A percentile compares a stretch with the other conserved stretches of the same genome.
These are phyloP conservation scores for Choanephora cucurbitarum DNA, from an alignment of 371 early-diverging fungal species.

Conservation along the genomic window DNA sequence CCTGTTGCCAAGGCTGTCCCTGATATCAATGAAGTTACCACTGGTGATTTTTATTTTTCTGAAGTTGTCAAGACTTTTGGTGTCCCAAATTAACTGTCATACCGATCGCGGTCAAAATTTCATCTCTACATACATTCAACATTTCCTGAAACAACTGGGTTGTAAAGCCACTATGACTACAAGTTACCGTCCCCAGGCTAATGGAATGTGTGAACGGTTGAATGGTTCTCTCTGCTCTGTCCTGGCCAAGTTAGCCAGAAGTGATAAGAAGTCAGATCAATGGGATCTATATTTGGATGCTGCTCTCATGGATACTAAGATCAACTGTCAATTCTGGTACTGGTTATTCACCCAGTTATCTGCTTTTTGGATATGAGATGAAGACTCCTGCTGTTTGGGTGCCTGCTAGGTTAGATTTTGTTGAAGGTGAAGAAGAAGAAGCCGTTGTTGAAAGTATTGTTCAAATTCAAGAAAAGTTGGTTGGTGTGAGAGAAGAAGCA, in stretches of 20 bases:
- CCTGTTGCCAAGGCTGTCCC: slow-evolving; percentile 12
- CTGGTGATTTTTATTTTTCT: slow-evolving; percentile 13
- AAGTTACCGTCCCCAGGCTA: slow-evolving; percentile 24
- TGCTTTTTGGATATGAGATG: slow-evolving; percentile 26
- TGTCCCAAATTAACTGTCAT: slow-evolving; percentile 8
- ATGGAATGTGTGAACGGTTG: slow-evolving; percentile 39
- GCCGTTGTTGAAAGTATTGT: not conserved
- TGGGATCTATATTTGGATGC: not conserved
- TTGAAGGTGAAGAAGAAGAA: slow-evolving; percentile 15
- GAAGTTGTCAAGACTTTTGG: slow-evolving; percentile 11
- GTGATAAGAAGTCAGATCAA: not conserved
- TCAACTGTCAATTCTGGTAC: no score
- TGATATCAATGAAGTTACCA: slow-evolving; percentile 17
- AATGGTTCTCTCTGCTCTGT: slow-evolving; percentile 16
- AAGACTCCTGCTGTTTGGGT: slow-evolving; percentile 22
- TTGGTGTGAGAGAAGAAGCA: no score
- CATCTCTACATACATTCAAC: slow-evolving; percentile 11
- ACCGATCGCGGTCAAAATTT: slow-evolving; percentile 32
- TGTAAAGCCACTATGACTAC: no score
- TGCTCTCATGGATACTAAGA: no score
- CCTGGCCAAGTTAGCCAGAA: slow-evolving; percentile 9
- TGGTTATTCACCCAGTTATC: slow-evolving; percentile 5
- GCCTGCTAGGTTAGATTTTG: slow-evolving; percentile 15
- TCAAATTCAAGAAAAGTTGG: no score
- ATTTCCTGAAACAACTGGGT: no score